These are phyloP conservation scores for Aspergillus tanneri DNA, from an alignment of 2,329 filamentous ascomycete genomes.

Conservation along the genomic window DNA sequence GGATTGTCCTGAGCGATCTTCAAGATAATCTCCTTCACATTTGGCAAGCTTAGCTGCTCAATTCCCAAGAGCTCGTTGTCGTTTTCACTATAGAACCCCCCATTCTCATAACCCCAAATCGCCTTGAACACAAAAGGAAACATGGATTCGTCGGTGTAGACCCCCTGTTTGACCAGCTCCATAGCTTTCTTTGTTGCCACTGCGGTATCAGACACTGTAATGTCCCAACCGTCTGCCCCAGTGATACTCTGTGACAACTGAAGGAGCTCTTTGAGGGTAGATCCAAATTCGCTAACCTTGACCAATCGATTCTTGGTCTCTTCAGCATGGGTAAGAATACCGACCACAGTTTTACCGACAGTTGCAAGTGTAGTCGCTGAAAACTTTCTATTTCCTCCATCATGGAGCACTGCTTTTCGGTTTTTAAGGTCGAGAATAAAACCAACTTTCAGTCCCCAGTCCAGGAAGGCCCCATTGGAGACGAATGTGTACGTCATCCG, in stretches of 20 bases:
- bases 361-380: slow-evolving; percentile 50
- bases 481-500: slow-evolving; percentile 35
- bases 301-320: slow-evolving; percentile 56
- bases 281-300: background rate
- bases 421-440: slow-evolving; percentile 48
- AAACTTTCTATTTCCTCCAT: slow-evolving; percentile 53
- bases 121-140: too few species aligned
- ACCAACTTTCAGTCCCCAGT: slow-evolving; percentile 32
- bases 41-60: too few species aligned
- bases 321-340: slow-evolving; percentile 49
- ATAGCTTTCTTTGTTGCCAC: too few species aligned
- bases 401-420: slow-evolving; percentile 41
- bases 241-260: background rate
- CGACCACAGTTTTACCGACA: slow-evolving; percentile 51
- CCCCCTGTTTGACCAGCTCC: too few species aligned
- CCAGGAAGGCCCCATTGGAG: slow-evolving; percentile 36
- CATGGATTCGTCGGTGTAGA: too few species aligned
- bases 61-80: too few species aligned
- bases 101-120: too few species aligned
- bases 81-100: too few species aligned
- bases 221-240: too few species aligned
- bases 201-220: too few species aligned
- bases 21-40: too few species aligned
- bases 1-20: too few species aligned
- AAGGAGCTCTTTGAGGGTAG: slow-evolving; percentile 3